phyloP scores from a whole-genome alignment of 192 early-diverging fungal species.

The Coemansia sp. region DNA sequence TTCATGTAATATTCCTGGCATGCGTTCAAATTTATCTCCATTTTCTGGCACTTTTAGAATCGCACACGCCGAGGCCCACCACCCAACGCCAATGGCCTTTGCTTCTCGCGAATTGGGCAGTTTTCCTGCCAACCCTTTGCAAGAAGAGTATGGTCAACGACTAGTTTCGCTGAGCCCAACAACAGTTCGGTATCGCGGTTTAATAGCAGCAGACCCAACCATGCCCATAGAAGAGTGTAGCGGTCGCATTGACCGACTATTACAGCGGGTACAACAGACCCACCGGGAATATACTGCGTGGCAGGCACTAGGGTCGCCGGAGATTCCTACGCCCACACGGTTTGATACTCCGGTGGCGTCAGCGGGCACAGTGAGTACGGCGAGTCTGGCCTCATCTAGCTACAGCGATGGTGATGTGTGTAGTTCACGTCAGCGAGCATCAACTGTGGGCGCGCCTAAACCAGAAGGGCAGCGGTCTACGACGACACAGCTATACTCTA shows the following conservation, averaged over 20 bases:
- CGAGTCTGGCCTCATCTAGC: slow-evolving; percentile 8
- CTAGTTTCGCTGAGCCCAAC: background rate
- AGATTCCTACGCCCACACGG: slow-evolving; percentile 6
- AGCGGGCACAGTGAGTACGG: slow-evolving; percentile 26
- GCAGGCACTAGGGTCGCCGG: slow-evolving; percentile 20
- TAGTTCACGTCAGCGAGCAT: background rate
- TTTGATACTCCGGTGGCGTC: slow-evolving; percentile 10
- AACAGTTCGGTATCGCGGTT: background rate
- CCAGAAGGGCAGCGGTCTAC: background rate
- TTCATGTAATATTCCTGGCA: background rate
- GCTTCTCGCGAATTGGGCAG: background rate
- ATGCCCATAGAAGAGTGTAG: slow-evolving; percentile 33
- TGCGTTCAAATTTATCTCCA: background rate
- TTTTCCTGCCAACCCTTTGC: background rate
- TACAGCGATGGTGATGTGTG: background rate
- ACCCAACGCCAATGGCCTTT: background rate
- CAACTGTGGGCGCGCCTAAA: background rate
- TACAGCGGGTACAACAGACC: slow-evolving; percentile 31
- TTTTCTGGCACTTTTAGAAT: background rate
- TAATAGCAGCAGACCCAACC: slow-evolving; percentile 6
- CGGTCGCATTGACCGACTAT: slow-evolving; percentile 30
- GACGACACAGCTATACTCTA: background rate
- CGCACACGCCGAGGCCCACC: background rate
- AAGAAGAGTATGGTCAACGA: background rate
- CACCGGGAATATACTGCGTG: slow-evolving; percentile 14